A percentile compares a stretch with the other conserved stretches of the same genome.
Conservation (phyloP, 2,329 filamentous ascomycete species). For the Xylaria sp. region DNA sequence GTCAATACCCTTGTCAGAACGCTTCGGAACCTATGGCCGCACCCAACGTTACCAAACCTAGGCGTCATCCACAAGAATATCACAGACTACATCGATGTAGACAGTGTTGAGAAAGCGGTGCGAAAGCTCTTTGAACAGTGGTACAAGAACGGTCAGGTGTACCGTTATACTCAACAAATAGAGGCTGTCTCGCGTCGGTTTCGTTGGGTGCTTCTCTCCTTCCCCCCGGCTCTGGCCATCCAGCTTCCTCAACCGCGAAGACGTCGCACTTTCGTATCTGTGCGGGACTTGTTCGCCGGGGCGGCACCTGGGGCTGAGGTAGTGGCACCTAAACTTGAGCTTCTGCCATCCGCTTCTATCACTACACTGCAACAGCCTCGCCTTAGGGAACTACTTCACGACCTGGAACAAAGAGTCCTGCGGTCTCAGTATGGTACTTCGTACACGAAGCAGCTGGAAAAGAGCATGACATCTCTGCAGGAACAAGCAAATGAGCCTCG, state of each 20-base stretch:
- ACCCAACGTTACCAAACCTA: background rate
- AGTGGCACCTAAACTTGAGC: background rate
- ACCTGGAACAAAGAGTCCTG: background rate
- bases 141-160: background rate
- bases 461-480: conserved; percentile 9
- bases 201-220: background rate
- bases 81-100: background rate
- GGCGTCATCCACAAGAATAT: background rate
- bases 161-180: background rate
- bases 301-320: background rate
- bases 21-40: conserved; percentile 4
- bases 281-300: conserved; percentile 6
- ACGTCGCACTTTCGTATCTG: conserved; percentile 4
- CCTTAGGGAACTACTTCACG: conserved; percentile 2
- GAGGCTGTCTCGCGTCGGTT: background rate
- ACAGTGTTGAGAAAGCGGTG: background rate
- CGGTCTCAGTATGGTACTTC: conserved; percentile 1
- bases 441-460: conserved; percentile 5
- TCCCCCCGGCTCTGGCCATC: background rate
- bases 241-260: background rate
- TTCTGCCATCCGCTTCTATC: background rate
- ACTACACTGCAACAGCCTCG: background rate
- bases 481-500: background rate
- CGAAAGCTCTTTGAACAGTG: background rate
- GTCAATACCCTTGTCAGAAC: background rate